Evolutionary conservation across 768 basidiomycete species (phyloP).

Genomic region (Phaeotremella skinneri): DNA sequence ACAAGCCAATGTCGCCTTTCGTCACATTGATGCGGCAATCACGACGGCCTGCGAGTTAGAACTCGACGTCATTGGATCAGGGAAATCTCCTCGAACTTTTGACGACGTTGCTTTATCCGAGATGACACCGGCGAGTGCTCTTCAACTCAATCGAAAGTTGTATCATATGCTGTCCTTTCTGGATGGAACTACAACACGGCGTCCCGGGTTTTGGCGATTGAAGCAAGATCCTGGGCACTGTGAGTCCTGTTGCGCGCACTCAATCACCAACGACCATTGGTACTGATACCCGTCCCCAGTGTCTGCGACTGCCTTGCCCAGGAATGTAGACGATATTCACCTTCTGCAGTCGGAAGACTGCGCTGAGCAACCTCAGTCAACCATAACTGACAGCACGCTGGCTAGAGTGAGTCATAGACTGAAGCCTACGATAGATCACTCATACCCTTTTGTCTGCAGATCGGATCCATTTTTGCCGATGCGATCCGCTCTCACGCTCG

Average conservation of each 20-base stretch:
- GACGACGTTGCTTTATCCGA: conserved; percentile 4
- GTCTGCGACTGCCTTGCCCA: background rate
- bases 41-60: conserved; percentile 19
- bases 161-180: conserved; percentile 18
- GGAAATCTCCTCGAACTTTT: background rate
- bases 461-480: conserved; percentile 2
- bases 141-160: conserved; percentile 17
- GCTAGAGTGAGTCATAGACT: conserved; percentile 13
- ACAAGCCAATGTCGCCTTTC: conserved; percentile 13
- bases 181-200: conserved; percentile 16
- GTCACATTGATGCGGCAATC: conserved; percentile 19
- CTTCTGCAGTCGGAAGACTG: background rate
- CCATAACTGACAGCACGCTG: conserved; percentile 11
- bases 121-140: background rate
- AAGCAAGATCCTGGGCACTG: background rate
- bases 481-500: background rate
- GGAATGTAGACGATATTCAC: conserved; percentile 8
- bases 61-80: background rate
- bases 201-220: conserved; percentile 17
- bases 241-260: background rate
- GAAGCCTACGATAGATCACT: too few relatives aligned
- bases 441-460: background rate
- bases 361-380: background rate
- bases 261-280: background rate
- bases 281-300: background rate